A percentile compares a stretch with the other conserved stretches of the same genome.
Conservation (phyloP, 345 rosid genomes). For the Geranium brycei region DNA sequence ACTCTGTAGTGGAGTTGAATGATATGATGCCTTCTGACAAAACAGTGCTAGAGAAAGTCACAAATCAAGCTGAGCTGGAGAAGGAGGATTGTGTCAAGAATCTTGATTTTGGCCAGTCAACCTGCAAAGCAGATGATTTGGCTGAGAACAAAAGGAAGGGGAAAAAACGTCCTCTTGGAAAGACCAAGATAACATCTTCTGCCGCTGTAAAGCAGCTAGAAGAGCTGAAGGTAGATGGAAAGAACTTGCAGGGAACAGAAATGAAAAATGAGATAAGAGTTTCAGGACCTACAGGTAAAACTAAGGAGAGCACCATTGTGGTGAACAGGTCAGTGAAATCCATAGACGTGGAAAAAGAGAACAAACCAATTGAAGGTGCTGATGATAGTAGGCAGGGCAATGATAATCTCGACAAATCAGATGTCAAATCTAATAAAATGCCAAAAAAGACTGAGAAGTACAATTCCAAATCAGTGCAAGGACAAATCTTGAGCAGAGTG, state of each 20-base stretch:
- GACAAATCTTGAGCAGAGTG: slow-evolving; percentile 13
- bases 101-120: not conserved
- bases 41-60: not conserved
- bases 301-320: not conserved
- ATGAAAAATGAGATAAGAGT: not conserved
- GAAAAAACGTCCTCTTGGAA: slow-evolving; percentile 4
- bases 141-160: slow-evolving; percentile 2
- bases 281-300: not conserved
- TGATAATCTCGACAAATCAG: slow-evolving; percentile 14
- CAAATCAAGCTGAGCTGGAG: not conserved
- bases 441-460: slow-evolving; percentile 11
- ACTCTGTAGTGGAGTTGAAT: not conserved
- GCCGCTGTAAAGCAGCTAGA: not conserved
- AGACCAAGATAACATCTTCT: slow-evolving; percentile 4
- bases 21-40: not conserved
- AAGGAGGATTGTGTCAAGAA: not conserved
- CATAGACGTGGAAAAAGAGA: slow-evolving; percentile 18
- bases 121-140: not conserved
- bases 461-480: slow-evolving; percentile 12
- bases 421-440: slow-evolving; percentile 15
- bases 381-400: slow-evolving; percentile 4
- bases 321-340: not conserved
- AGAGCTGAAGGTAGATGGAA: not conserved
- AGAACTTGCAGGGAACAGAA: not conserved
- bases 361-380: slow-evolving; percentile 14